Evolutionary conservation across 768 basidiomycete genomes (phyloP).

Genomic region (Suillus ampliporus): DNA sequence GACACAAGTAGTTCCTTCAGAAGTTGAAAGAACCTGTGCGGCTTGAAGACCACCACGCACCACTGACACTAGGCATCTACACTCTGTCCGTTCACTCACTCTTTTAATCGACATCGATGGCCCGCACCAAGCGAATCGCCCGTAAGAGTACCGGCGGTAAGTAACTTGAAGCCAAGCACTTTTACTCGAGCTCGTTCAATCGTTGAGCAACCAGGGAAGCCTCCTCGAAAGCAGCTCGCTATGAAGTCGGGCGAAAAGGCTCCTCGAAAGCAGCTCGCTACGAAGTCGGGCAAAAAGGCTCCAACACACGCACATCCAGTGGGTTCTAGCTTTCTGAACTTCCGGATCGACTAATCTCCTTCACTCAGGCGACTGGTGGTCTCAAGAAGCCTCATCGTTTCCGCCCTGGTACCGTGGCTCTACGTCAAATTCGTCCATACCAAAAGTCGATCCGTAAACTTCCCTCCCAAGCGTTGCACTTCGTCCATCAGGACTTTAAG

Average conservation of each 20-base stretch:
- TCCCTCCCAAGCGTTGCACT: slow-evolving; percentile 88
- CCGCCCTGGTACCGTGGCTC: slow-evolving; percentile 83
- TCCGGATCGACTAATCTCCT: slow-evolving; percentile 1
- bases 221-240: slow-evolving; percentile 74
- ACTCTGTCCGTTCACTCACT: no score
- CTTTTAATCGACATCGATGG: slow-evolving; percentile 47
- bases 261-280: slow-evolving; percentile 70
- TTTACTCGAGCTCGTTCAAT: slow-evolving; percentile 4
- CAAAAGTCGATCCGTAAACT: slow-evolving; percentile 89
- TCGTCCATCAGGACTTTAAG: slow-evolving; percentile 87
- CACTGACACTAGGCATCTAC: background rate
- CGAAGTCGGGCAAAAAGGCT: slow-evolving; percentile 65
- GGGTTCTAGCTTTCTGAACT: background rate
- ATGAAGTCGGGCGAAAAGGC: slow-evolving; percentile 66
- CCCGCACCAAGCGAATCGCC: slow-evolving; percentile 76
- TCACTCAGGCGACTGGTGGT: slow-evolving; percentile 69
- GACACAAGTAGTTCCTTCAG: background rate
- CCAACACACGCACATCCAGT: slow-evolving; percentile 43
- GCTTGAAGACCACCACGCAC: background rate
- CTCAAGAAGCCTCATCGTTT: slow-evolving; percentile 93
- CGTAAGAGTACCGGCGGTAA: slow-evolving; percentile 77
- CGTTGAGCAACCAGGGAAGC: slow-evolving; percentile 51
- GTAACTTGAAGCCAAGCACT: slow-evolving; percentile 16
- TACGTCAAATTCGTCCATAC: slow-evolving; percentile 87
- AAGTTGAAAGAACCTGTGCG: background rate